Evolutionary conservation across 192 early-diverging fungal species (phyloP).

Genomic region (Coemansia sp.): DNA sequence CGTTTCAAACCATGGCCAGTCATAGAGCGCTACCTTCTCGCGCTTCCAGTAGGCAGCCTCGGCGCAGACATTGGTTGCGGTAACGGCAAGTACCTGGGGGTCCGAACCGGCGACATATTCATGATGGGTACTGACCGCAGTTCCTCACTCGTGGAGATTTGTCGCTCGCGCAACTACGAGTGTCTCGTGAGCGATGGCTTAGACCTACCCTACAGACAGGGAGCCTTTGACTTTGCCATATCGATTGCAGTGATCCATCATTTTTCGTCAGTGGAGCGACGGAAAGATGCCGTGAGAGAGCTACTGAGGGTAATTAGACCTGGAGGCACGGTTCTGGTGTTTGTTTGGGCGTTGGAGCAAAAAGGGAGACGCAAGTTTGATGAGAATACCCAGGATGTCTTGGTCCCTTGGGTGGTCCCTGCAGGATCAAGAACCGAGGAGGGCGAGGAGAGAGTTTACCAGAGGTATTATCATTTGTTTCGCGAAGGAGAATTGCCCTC

Average conservation of each 20-base stretch:
- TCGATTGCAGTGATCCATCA: slow-evolving; percentile 98
- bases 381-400: slow-evolving; percentile 78
- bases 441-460: slow-evolving; percentile 52
- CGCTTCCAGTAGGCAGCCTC: slow-evolving; percentile 66
- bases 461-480: slow-evolving; percentile 94
- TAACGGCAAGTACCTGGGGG: slow-evolving; percentile 96
- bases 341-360: slow-evolving; percentile 98
- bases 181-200: slow-evolving; percentile 82
- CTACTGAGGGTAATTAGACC: slow-evolving; percentile 73
- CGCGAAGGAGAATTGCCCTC: slow-evolving; percentile 81
- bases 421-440: slow-evolving; percentile 38
- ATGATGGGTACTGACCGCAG: slow-evolving; percentile 87
- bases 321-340: slow-evolving; percentile 76
- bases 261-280: slow-evolving; percentile 76
- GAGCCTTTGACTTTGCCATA: slow-evolving; percentile 87
- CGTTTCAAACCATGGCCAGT: slow-evolving; percentile 99
- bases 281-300: slow-evolving; percentile 74
- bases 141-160: slow-evolving; percentile 77
- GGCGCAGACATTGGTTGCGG: slow-evolving; percentile 97
- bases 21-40: slow-evolving; percentile 78
- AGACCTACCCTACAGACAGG: slow-evolving; percentile 69
- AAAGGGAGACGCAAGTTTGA: slow-evolving; percentile 79
- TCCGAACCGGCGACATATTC: slow-evolving; percentile 74
- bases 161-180: slow-evolving; percentile 72
- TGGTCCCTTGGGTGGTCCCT: slow-evolving; percentile 90